Evolutionary conservation across 805 yeast species (phyloP), one percentile per base, ranked within the genome.

Genomic region (Lipomyces anomalus): DNA sequence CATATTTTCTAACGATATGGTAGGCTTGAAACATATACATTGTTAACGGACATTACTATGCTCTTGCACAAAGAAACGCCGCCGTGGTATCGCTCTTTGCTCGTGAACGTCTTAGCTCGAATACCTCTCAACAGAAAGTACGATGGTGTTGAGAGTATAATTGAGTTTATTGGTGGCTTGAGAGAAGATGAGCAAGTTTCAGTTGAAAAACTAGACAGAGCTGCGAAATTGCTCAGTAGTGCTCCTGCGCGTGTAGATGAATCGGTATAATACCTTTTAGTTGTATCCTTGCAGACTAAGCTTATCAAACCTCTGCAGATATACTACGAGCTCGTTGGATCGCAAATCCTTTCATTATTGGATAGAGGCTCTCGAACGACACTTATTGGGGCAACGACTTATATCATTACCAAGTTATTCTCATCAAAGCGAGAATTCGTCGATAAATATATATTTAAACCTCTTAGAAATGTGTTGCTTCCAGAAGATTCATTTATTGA

Each of bases 121-220:
- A 63, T 86, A 22, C 82, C 84, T 1, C 60, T 76, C 18, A 62
- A 71, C 35, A 72, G 94, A 21, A 62, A 73, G 1, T 61, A 64
- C 1, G 80, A 82, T 57, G 97, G 97, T 0, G 78, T 92, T 1
- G 64, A 75, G 23, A 72, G 88, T 1, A 64, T 90, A 40, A 71
- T 88, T 23, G 97, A 90, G 62, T 78, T 84, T 51, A 70, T 84
- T 0, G 68, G 84, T 11, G 95, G 95, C 0, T 68, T 84, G 22
- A 69, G 95, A 46, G 94, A 86, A 35, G 71, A 73, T 43, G 90
- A 82, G 45, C 79, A 78, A 9, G 64, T 87, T 11, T 80, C 79
- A 51, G 63, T 79, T n/a, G 78, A 76, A 26, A 82, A 79, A 53
- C 69, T 85, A 39, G 78, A 77, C 22, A 75, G 80, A 46, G 83